Percentiles rank a stretch among this genome's conserved stretches.
Evolutionary conservation across 176 grass and related monocot species (phyloP).

Genomic region (Typha latifolia): DNA sequence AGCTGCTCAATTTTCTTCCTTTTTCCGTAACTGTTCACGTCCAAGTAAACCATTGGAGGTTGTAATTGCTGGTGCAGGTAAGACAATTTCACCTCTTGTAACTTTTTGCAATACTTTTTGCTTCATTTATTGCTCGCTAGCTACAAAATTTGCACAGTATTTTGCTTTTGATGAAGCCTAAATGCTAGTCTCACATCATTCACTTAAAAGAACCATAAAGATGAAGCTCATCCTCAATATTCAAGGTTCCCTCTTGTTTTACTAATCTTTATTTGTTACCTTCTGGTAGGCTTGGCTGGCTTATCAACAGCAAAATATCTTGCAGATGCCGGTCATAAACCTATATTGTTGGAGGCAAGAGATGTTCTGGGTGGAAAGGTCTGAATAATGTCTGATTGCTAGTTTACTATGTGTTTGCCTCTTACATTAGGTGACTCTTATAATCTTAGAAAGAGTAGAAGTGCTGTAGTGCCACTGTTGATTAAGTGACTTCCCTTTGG

Average conservation of each 20-base stretch:
- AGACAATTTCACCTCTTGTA: constrained; percentile 20
- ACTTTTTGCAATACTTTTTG: neutral
- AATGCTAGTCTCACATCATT: neutral
- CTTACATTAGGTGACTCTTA: neutral
- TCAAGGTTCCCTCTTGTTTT: neutral
- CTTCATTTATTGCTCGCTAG: neutral
- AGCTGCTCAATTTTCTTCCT: constrained; percentile 78
- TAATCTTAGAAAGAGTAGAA: neutral
- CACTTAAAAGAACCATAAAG: neutral
- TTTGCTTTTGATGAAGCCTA: neutral
- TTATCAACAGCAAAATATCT: constrained; percentile 91
- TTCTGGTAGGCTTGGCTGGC: constrained; percentile 76
- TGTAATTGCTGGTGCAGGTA: constrained; percentile 94
- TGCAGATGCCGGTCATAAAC: constrained; percentile 89
- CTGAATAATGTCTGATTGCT: constrained; percentile 39
- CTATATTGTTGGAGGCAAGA: constrained; percentile 88
- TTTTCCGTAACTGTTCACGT: constrained; percentile 37
- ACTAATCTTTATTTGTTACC: constrained; percentile 10
- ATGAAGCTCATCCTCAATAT: neutral
- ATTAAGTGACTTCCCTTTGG: neutral
- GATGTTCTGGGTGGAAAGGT: constrained; percentile 99
- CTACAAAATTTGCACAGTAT: constrained; percentile 2
- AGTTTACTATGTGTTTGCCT: constrained; percentile 7
- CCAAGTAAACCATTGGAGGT: constrained; percentile 68
- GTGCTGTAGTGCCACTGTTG: neutral